Base-by-base conservation (phyloP, 352 stramenopile species). In the Aphanomyces euteiches region DNA sequence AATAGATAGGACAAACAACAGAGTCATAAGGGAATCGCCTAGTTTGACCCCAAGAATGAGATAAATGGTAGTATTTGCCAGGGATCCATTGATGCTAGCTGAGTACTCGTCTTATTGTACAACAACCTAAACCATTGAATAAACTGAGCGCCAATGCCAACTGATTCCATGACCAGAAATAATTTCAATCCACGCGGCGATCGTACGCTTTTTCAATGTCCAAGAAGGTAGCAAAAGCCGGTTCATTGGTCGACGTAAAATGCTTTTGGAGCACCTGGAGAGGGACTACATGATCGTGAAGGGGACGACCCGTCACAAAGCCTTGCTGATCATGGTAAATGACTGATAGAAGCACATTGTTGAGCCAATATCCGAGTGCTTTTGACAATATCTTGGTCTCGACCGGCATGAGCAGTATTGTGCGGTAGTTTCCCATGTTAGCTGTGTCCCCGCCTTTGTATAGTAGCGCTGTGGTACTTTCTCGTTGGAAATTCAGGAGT, bases 201-300 rank as follows among this genome's bases (percentile, higher is more conserved):
- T 73, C 73, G 10, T 76, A 78, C 0, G 71, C 74, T 54, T 78
- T 78, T 8, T 59, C 63, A 37, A 76, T 74, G 40, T 76, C 69
- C 36, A 78, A 50, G 50, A 78, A 78, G 0, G 69, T 47, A 4
- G 72, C 74, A 38, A 60, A 56, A 7, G 50, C 56, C 8, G 67
- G 50, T 3, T 67, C 3, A 0, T 75, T 58, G 17, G 40, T 15
- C n/a, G 13, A 7, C 0, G 69, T 71, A n/a, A 65, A 50, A 7
- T 56, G 19, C 15, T 79, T 15, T 57, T 73, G 65, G 17, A 79
- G 48, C 21, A 73, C 67, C 21, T 59, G 34, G 3, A 78, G 38
- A 5, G 73, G 57, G 12, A 61, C 40, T 5, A 77, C 50, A 7
- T 75, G 68, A 41, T 75, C 72, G 34, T 76, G 66, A 34, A 77